Evolutionary conservation across 768 basidiomycete species (phyloP), one percentile per base, ranked within the genome.

Genomic region (Suillus ampliporus): DNA sequence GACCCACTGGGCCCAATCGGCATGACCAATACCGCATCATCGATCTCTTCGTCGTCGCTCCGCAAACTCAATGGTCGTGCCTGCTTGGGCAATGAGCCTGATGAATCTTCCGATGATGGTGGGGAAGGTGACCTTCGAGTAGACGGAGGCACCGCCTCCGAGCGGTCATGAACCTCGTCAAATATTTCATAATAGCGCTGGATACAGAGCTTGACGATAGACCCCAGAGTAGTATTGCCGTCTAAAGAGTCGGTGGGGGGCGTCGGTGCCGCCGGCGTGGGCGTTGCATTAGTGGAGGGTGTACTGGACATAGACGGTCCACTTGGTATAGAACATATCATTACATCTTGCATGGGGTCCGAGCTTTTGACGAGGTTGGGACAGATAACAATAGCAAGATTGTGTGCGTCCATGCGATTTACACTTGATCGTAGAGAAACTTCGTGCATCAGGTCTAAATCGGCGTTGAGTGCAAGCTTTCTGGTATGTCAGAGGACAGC

Each of bases 111-210:
- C 26, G 61, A 68, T 28, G 72, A 71, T 23, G 57, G 69, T n/a
- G 69, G 73, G 8, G 76, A 70, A 37, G 74, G 73, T 7, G 72
- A 74, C 23, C 68, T 58, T 31, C 26, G 62, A 47, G 61, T 61
- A 3, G 57, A 41, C 15, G 75, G 77, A 2, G 77, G 76, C 15
- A 84, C 65, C 4, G 87, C 87, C 66, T 93, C 91, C 62, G 82
- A 83, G 17, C 87, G 84, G 75, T 94, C 93, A 61, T 74, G 77
- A n/a, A 89, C 75, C 67, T 94, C 93, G 71, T 94, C 92, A 67
- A 95, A 95, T 35, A 94, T 79, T 71, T 95, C 93, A 72, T 89
- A 94, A 72, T 94, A 95, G 47, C 86, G 85, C 68, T 90, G 84
- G 57, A 94, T 93, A 73, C 91, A 94, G 47, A 92, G 76, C 70